Conservation (phyloP, 495 filamentous ascomycete genomes). For the Peziza echinospora region DNA sequence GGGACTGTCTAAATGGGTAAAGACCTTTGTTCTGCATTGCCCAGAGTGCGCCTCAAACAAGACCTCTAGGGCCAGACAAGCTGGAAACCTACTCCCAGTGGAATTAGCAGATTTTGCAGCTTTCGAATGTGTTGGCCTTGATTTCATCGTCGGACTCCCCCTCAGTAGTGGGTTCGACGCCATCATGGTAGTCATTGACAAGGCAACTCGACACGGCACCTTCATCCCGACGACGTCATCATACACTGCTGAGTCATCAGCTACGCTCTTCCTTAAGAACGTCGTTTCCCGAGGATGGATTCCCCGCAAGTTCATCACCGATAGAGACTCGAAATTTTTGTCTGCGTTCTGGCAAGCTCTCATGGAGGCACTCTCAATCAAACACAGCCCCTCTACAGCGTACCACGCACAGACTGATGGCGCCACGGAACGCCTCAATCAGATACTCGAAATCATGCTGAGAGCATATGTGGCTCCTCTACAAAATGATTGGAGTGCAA, state of each 20-base stretch:
- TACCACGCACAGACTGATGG: background rate
- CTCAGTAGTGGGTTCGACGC: background rate
- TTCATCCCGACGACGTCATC: background rate
- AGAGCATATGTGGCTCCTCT: background rate
- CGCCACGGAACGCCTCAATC: slow-evolving; percentile 1
- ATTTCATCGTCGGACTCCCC: background rate
- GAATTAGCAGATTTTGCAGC: background rate
- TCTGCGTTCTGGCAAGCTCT: background rate
- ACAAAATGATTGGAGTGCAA: background rate
- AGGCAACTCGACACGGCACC: background rate
- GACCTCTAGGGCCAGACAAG: background rate
- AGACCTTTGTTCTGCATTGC: background rate
- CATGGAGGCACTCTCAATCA: background rate
- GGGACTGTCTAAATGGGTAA: background rate
- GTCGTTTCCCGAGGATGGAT: background rate
- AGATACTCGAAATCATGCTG: background rate
- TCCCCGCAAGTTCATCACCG: background rate
- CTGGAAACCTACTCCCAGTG: background rate
- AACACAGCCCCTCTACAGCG: background rate
- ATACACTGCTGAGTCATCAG: background rate
- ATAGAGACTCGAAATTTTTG: slow-evolving; percentile 1
- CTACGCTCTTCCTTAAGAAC: background rate
- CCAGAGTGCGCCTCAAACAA: background rate
- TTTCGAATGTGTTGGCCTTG: slow-evolving; percentile 1
- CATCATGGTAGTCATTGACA: background rate